A percentile compares a stretch with the other conserved stretches of the same genome.
phyloP scores from a whole-genome alignment of 1,284 basidiomycete species.

The Irpex lacteus region DNA sequence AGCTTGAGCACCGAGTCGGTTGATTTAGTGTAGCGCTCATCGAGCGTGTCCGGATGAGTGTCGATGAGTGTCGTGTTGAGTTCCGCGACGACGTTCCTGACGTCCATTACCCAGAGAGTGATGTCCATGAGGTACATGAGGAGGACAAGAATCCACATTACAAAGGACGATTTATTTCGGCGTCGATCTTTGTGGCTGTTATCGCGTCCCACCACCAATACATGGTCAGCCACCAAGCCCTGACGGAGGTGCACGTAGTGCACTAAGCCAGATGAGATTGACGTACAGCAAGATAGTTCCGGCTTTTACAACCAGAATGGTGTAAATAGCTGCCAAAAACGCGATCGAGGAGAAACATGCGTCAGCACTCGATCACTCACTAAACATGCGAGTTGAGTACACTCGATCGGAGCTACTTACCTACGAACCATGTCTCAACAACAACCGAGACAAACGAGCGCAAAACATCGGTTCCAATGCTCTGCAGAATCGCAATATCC shows the following conservation, averaged over 20 bases:
- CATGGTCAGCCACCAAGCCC: too few species aligned
- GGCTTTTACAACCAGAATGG: not conserved
- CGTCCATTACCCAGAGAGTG: slow-evolving; percentile 16
- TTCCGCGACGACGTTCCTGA: slow-evolving; percentile 13
- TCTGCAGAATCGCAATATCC: slow-evolving; percentile 6
- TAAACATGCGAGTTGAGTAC: not conserved
- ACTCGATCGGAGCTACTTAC: slow-evolving; percentile 1
- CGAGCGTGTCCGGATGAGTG: slow-evolving; percentile 3
- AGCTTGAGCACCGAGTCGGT: slow-evolving; percentile 1
- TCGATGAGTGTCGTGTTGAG: slow-evolving; percentile 9
- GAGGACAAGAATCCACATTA: slow-evolving; percentile 9
- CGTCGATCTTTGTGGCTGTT: not conserved
- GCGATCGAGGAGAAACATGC: not conserved
- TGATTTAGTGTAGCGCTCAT: slow-evolving; percentile 6
- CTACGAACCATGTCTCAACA: slow-evolving; percentile 12
- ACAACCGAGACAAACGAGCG: slow-evolving; percentile 10
- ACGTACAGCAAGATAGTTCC: not conserved
- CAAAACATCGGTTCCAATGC: slow-evolving; percentile 12
- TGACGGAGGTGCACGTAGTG: not conserved
- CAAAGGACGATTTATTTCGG: slow-evolving; percentile 3
- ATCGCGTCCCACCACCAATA: not conserved
- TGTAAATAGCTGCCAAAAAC: not conserved
- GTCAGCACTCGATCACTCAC: not conserved
- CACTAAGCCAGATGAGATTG: not conserved
- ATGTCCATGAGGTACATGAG: slow-evolving; percentile 14